Conservation (phyloP, 2,329 filamentous ascomycete species). For the Pestalotiopsis sp. region DNA sequence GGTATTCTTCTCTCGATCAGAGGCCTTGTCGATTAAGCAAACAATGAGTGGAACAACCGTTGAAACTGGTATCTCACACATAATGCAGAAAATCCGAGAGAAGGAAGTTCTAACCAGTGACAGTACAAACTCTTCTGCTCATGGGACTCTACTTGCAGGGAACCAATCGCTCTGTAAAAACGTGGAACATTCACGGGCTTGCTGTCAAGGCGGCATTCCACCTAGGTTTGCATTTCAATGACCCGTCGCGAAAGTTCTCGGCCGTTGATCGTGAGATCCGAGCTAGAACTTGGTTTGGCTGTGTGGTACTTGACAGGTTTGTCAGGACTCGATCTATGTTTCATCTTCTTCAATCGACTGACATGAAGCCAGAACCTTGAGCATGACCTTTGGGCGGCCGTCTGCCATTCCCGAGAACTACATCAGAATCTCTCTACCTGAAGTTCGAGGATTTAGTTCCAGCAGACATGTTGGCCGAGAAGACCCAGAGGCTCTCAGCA, state of each 20-base stretch:
- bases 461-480: constrained; percentile 13
- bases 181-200: constrained; percentile 57
- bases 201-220: constrained; percentile 53
- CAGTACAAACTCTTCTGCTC: constrained; percentile 52
- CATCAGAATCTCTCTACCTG: constrained; percentile 41
- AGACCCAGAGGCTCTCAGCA: constrained; percentile 21
- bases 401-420: constrained; percentile 47
- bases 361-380: constrained; percentile 39
- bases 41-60: constrained; percentile 44
- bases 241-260: constrained; percentile 37
- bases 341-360: neutral
- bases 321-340: neutral
- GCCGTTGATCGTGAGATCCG: constrained; percentile 48
- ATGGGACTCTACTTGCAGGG: constrained; percentile 56
- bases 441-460: constrained; percentile 10
- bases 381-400: constrained; percentile 55
- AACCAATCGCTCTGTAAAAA: constrained; percentile 53
- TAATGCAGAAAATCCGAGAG: neutral
- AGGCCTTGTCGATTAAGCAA: constrained; percentile 44
- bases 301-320: constrained; percentile 48
- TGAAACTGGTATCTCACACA: constrained; percentile 40
- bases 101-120: neutral
- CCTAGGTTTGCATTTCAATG: constrained; percentile 51
- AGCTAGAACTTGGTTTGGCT: constrained; percentile 53
- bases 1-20: constrained; percentile 47